A percentile compares a stretch with the other conserved stretches of the same genome.
phyloP scores from a whole-genome alignment of 257 asterid genomes.

The Fraxinus cuspidata region DNA sequence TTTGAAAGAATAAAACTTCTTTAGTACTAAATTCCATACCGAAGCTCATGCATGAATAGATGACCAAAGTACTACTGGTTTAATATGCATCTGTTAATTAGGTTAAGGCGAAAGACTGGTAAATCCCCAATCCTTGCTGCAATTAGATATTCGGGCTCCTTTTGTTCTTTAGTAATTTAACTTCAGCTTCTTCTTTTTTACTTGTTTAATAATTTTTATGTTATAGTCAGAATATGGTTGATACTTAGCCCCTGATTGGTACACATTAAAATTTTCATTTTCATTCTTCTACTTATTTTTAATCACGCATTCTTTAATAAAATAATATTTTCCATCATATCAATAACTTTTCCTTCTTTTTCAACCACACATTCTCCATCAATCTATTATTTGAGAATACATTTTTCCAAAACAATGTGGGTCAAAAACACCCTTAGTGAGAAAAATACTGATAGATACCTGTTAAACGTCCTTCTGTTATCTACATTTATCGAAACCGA shows the following conservation, averaged over 20 bases:
- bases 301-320: too few relatives aligned
- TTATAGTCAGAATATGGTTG: not conserved
- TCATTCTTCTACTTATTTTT: too few relatives aligned
- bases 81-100: not conserved
- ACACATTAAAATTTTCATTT: too few relatives aligned
- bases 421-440: too few relatives aligned
- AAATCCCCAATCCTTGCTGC: not conserved
- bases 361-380: too few relatives aligned
- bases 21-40: not conserved
- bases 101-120: not conserved
- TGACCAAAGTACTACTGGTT: not conserved
- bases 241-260: too few relatives aligned
- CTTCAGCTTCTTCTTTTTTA: not conserved
- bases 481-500: not conserved
- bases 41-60: not conserved
- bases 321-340: too few relatives aligned
- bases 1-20: not conserved
- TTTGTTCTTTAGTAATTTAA: not conserved
- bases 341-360: too few relatives aligned
- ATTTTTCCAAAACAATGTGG: too few relatives aligned
- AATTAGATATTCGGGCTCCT: not conserved
- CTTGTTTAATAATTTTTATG: not conserved
- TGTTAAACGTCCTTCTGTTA: not conserved
- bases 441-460: not conserved
- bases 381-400: too few relatives aligned